These are phyloP conservation scores for Mimosa bimucronata DNA, from an alignment of 306 rosid species.

Conservation along the genomic window DNA sequence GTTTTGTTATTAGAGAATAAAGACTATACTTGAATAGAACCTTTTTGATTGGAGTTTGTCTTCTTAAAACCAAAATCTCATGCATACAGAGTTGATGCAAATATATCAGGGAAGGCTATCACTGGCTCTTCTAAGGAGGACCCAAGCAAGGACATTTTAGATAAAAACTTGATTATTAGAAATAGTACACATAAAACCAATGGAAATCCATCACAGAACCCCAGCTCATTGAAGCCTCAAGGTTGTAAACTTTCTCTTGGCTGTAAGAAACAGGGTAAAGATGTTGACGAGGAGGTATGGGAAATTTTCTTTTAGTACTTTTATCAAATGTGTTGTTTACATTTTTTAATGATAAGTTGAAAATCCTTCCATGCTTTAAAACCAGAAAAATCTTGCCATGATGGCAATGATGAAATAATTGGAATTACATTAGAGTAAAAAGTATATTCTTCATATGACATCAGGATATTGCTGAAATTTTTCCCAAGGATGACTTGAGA, in stretches of 20 bases:
- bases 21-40: background rate
- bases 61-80: slow-evolving; percentile 46
- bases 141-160: slow-evolving; percentile 40
- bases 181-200: slow-evolving; percentile 33
- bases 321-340: background rate
- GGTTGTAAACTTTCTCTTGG: slow-evolving; percentile 40
- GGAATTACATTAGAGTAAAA: background rate
- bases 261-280: slow-evolving; percentile 42
- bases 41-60: slow-evolving; percentile 2
- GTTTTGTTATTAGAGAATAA: background rate
- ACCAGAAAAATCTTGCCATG: background rate
- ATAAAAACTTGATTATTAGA: slow-evolving; percentile 41
- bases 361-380: background rate
- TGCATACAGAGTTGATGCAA: slow-evolving; percentile 40
- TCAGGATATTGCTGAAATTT: slow-evolving; percentile 7
- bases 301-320: slow-evolving; percentile 6
- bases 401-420: background rate
- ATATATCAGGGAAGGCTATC: slow-evolving; percentile 43
- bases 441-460: background rate
- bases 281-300: slow-evolving; percentile 63
- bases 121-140: slow-evolving; percentile 46
- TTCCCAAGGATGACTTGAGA: background rate
- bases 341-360: background rate
- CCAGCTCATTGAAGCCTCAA: slow-evolving; percentile 42
- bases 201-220: slow-evolving; percentile 51